Base-by-base conservation (phyloP, 306 rosid genomes). In the Datisca glomerata region DNA sequence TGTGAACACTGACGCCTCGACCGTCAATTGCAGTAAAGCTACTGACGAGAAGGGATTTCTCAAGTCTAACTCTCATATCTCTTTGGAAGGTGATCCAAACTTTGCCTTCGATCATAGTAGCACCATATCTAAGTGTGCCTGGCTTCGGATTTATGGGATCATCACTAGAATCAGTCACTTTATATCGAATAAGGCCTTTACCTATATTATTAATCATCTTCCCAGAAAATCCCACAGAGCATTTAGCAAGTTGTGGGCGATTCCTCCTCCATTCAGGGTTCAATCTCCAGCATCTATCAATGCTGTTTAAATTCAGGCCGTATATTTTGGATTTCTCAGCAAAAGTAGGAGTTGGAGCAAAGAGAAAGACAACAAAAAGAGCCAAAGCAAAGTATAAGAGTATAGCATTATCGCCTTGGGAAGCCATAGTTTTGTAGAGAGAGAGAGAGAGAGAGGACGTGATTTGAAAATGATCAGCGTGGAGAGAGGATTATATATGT, bases 11-110 rank as follows among this genome's bases (percentile, higher is more conserved):
- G 13, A 48, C 68, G 7, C 68, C 72, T 22, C 76, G 54, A n/a
- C 72, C 72, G 43, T 70, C 72, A 28, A 70, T 55, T 33, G 68
- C 62, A 0, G 72, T 70, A 43, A 49, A 70, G 61, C 72, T 70
- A 29, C 76, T 59, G 3, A 70, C 35, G 1, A 70, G 57, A 16
- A 70, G 67, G 16, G 76, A 59, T 47, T 56, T 59, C 16, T 64
- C 27, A 2, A 70, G 76, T 12, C 10, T 23, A 4, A 70, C 59
- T 0, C 18, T 27, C 76, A 70, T 70, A 51, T 64, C 64, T 23
- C 29, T 40, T 19, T 18, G 35, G 28, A 70, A 70, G 1, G 76
- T 64, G 71, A 70, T 64, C 76, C 76, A 59, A 3, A 64, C 70
- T 38, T 64, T 70, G n/a, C 54, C 46, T 4, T 22, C 59, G 7